These are phyloP conservation scores for Scheffersomyces titani DNA, from an alignment of 1,139 yeast genomes.

Conservation along the genomic window DNA sequence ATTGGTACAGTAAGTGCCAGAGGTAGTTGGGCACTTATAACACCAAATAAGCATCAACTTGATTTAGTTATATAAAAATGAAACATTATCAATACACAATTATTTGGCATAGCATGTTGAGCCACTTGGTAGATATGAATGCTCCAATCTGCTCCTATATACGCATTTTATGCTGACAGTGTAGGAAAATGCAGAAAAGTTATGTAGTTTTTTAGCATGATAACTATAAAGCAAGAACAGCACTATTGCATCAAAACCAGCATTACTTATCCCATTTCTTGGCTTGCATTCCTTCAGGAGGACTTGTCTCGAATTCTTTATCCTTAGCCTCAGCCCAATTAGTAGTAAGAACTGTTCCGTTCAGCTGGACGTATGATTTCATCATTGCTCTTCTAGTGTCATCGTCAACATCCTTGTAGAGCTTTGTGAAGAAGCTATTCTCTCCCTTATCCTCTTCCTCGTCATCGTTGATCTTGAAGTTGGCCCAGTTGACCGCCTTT, in stretches of 20 bases:
- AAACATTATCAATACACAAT: too few relatives aligned
- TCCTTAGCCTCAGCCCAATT: slow-evolving; percentile 89
- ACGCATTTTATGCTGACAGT: not conserved
- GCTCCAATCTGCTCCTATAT: not conserved
- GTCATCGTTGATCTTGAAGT: slow-evolving; percentile 54
- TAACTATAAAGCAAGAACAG: not conserved
- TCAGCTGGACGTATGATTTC: slow-evolving; percentile 92
- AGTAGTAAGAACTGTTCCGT: slow-evolving; percentile 91
- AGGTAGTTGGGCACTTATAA: not conserved
- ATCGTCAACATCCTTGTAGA: slow-evolving; percentile 81
- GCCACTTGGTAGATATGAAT: too few relatives aligned
- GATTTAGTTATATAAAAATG: too few relatives aligned
- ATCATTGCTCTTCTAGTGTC: slow-evolving; percentile 94
- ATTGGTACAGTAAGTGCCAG: not conserved
- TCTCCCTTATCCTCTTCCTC: slow-evolving; percentile 53
- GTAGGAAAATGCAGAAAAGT: not conserved
- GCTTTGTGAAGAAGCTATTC: slow-evolving; percentile 70
- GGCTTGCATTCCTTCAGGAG: slow-evolving; percentile 73
- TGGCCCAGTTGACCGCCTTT: slow-evolving; percentile 71
- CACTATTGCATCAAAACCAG: not conserved
- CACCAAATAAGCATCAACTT: too few relatives aligned
- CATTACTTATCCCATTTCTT: slow-evolving; percentile 34
- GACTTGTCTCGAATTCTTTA: slow-evolving; percentile 65
- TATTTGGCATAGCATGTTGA: too few relatives aligned
- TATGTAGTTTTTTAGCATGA: not conserved